These are phyloP conservation scores for Prunus kanzakura DNA, from an alignment of 306 rosid species.

Conservation along the genomic window DNA sequence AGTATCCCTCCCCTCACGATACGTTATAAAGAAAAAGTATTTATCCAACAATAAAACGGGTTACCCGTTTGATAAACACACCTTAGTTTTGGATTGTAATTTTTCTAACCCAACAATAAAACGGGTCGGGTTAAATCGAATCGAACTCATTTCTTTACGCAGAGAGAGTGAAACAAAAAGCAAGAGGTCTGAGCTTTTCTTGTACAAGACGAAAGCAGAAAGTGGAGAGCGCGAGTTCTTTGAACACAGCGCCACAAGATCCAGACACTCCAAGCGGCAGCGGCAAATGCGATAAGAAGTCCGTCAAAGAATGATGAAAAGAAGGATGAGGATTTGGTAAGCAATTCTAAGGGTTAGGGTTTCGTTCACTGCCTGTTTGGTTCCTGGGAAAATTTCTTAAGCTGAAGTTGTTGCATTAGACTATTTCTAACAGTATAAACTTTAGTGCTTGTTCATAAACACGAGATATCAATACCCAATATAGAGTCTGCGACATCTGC, in stretches of 20 bases:
- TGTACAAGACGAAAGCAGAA: conserved; percentile 36
- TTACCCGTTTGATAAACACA: too few relatives aligned
- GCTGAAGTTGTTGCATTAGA: not conserved
- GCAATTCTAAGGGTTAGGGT: not conserved
- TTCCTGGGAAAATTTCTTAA: not conserved
- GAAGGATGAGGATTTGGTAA: conserved; percentile 82
- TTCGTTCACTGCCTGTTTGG: not conserved
- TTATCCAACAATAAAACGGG: too few relatives aligned
- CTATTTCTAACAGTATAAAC: not conserved
- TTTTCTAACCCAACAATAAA: too few relatives aligned
- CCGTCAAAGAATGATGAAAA: conserved; percentile 59
- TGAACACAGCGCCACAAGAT: conserved; percentile 64
- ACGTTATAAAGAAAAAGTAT: too few relatives aligned
- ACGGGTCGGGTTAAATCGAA: too few relatives aligned
- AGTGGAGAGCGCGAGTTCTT: not conserved
- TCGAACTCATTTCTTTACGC: not conserved
- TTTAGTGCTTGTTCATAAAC: not conserved
- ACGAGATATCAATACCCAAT: too few relatives aligned
- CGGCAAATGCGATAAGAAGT: conserved; percentile 54
- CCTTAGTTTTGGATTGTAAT: too few relatives aligned
- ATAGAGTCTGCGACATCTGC: too few relatives aligned
- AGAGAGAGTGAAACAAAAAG: too few relatives aligned
- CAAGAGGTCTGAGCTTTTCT: conserved; percentile 12
- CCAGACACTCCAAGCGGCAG: conserved; percentile 50
- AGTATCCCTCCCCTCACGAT: too few relatives aligned